Conservation (phyloP, 2,329 filamentous ascomycete genomes). For the Botryosphaeria dothidea region DNA sequence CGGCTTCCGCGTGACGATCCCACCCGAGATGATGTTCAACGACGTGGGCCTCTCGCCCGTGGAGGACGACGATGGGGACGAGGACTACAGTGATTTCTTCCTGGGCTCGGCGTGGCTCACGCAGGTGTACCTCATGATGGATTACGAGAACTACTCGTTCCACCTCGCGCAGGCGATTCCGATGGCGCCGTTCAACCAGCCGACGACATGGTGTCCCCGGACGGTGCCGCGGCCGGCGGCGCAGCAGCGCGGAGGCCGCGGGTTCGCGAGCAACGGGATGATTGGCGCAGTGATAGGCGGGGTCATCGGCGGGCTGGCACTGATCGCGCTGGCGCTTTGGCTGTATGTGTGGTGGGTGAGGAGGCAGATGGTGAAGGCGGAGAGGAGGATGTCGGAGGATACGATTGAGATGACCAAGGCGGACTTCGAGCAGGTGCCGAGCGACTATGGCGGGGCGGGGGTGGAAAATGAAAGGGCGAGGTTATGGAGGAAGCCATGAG, state of each 20-base stretch:
- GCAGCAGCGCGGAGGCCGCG: slow-evolving; percentile 19
- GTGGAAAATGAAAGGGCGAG: neutral
- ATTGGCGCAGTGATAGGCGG: slow-evolving; percentile 42
- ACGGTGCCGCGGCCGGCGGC: slow-evolving; percentile 30
- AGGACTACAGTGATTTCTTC: slow-evolving; percentile 33
- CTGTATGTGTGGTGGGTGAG: slow-evolving; percentile 32
- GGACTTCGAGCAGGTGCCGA: slow-evolving; percentile 33
- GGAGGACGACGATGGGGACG: slow-evolving; percentile 31
- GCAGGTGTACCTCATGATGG: slow-evolving; percentile 47
- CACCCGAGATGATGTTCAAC: slow-evolving; percentile 39
- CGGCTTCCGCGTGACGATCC: slow-evolving; percentile 42
- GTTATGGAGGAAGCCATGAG: neutral
- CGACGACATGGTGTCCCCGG: slow-evolving; percentile 42
- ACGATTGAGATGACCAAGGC: slow-evolving; percentile 21
- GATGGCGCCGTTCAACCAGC: slow-evolving; percentile 43
- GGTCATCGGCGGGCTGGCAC: slow-evolving; percentile 36
- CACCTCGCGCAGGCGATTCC: slow-evolving; percentile 43
- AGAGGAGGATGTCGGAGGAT: slow-evolving; percentile 19
- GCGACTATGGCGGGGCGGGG: neutral
- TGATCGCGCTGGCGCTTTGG: slow-evolving; percentile 30
- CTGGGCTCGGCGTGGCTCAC: slow-evolving; percentile 44
- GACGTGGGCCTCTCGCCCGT: slow-evolving; percentile 37
- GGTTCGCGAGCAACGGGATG: slow-evolving; percentile 36
- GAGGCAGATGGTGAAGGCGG: slow-evolving; percentile 27
- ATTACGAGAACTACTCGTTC: slow-evolving; percentile 43